phyloP scores from a whole-genome alignment of 2,329 filamentous ascomycete species.

The Microcyclospora pomicola region DNA sequence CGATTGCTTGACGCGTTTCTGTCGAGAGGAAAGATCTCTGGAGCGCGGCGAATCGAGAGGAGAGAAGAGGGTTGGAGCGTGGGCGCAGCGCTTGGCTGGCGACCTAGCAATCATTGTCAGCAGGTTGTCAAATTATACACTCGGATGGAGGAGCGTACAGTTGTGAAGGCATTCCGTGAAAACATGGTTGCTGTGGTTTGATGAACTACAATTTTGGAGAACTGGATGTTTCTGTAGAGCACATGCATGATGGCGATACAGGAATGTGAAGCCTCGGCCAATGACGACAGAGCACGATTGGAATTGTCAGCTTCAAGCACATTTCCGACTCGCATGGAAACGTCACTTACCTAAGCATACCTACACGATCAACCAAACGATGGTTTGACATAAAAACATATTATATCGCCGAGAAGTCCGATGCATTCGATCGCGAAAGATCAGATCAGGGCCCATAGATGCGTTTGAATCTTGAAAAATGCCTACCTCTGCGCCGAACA shows the following conservation, averaged over 20 bases:
- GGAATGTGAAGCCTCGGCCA: constrained; percentile 2
- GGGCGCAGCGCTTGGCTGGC: constrained; percentile 34
- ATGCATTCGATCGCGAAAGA: too few species aligned
- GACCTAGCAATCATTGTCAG: constrained; percentile 20
- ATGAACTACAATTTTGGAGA: constrained; percentile 2
- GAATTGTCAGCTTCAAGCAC: too few species aligned
- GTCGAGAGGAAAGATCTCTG: constrained; percentile 61
- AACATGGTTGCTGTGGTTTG: constrained; percentile 13
- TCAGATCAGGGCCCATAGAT: too few species aligned
- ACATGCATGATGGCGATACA: neutral
- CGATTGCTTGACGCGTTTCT: constrained; percentile 68
- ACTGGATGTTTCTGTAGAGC: constrained; percentile 1
- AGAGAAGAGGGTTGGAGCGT: constrained; percentile 25
- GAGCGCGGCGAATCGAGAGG: constrained; percentile 31
- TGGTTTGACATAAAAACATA: too few species aligned
- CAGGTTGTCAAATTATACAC: neutral
- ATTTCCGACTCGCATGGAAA: too few species aligned
- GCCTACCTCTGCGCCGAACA: too few species aligned
- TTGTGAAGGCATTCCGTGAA: constrained; percentile 17
- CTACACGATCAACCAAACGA: too few species aligned
- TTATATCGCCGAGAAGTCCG: too few species aligned
- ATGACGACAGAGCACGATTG: too few species aligned
- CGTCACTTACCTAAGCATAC: too few species aligned
- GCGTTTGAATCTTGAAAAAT: too few species aligned
- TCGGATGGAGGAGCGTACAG: constrained; percentile 6